Conservation (phyloP, 75 land plant species). For the Sequoiadendron giganteum region DNA sequence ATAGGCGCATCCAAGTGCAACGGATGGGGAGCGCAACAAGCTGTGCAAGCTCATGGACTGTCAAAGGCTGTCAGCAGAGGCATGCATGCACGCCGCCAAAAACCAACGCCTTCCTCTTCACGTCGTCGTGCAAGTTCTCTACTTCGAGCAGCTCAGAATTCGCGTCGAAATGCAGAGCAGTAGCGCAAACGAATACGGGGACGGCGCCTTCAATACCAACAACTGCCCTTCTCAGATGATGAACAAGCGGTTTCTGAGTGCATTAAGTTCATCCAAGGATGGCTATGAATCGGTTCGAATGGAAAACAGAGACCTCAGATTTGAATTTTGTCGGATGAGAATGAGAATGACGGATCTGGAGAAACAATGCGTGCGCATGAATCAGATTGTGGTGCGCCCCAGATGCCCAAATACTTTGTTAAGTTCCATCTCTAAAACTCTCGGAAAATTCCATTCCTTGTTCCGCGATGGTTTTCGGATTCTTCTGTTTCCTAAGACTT, state of each 20-base stretch:
- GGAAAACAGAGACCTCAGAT: slow-evolving; percentile 1
- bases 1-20: slow-evolving; percentile 18
- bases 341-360: slow-evolving; percentile 3
- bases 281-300: not conserved
- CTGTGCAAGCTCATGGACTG: slow-evolving; percentile 25
- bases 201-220: not conserved
- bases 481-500: not conserved
- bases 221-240: not conserved
- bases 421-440: not conserved
- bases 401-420: not conserved
- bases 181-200: not conserved
- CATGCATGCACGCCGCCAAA: slow-evolving; percentile 23
- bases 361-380: not conserved
- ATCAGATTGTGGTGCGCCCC: not conserved
- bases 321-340: not conserved
- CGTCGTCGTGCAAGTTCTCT: slow-evolving; percentile 19
- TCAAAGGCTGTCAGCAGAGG: slow-evolving; percentile 15
- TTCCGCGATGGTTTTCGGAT: not conserved
- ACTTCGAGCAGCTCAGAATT: slow-evolving; percentile 13
- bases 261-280: not conserved
- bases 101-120: slow-evolving; percentile 16
- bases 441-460: not conserved
- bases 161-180: not conserved
- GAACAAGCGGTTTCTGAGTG: not conserved
- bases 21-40: slow-evolving; percentile 10